A percentile compares a stretch with the other conserved stretches of the same genome.
These are phyloP conservation scores for Coemansia javaensis DNA, from an alignment of 192 early-diverging fungal species.

Conservation along the genomic window DNA sequence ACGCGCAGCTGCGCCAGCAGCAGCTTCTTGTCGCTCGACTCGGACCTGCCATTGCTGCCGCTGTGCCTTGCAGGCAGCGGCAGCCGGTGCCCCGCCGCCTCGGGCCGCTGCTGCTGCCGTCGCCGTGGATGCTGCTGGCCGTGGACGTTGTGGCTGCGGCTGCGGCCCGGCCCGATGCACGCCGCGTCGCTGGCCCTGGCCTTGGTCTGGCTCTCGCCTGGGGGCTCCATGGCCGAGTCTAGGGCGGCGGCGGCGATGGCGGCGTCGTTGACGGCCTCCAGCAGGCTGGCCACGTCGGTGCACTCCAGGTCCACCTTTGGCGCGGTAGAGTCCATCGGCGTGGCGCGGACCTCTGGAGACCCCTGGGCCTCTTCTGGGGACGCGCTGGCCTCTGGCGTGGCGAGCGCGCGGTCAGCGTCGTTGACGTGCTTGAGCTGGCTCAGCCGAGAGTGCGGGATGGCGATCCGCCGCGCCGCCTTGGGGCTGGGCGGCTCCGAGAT, in stretches of 20 bases:
- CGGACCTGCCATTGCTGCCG: neutral
- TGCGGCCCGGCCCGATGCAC: conserved; percentile 28
- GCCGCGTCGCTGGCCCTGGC: conserved; percentile 2
- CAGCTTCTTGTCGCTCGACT: conserved; percentile 17
- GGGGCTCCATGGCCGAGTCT: neutral
- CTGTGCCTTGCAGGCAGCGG: conserved; percentile 6
- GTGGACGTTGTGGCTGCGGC: conserved; percentile 10
- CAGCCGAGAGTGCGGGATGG: conserved; percentile 16
- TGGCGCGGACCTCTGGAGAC: too few relatives aligned
- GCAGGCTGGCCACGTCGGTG: too few relatives aligned
- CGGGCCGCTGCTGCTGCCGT: too few relatives aligned
- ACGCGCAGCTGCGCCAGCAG: conserved; percentile 33
- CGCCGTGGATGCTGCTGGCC: too few relatives aligned
- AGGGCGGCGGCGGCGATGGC: neutral
- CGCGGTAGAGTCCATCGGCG: too few relatives aligned
- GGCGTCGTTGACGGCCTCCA: too few relatives aligned
- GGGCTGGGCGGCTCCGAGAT: neutral
- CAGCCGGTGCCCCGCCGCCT: conserved; percentile 9
- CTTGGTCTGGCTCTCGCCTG: too few relatives aligned
- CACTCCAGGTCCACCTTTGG: too few relatives aligned
- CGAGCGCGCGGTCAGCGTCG: too few relatives aligned
- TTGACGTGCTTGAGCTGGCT: neutral
- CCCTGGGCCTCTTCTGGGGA: too few relatives aligned
- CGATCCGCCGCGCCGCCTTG: conserved; percentile 14
- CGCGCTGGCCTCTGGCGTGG: neutral